Evolutionary conservation across 2,329 filamentous ascomycete genomes (phyloP), one percentile per base, ranked within the genome.

Genomic region (Camillea tinctor): DNA sequence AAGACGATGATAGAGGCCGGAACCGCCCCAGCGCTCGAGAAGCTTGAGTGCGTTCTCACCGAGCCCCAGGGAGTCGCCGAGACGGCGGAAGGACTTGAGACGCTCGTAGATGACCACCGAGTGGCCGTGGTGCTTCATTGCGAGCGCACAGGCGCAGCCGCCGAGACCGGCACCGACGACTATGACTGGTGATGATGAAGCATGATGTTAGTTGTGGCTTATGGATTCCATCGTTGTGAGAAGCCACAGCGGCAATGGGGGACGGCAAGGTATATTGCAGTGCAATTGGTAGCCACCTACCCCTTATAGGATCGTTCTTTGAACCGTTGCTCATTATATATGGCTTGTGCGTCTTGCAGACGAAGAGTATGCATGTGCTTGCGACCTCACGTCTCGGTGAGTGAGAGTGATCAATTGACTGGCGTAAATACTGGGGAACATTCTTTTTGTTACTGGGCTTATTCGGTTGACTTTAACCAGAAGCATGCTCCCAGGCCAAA

Each of bases 151-250:
- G 1, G 79, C 79, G 63, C 79, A 81, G 13, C 80, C 80, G 7
- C 80, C 80, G 1, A 82, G 75, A 11, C 80, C 80, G 19, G 79
- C 80, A 19, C 80, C 80, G n/a, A 82, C 77, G 21, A 81, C 73
- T 24, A 81, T 78, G 36, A 79, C 80, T 80, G 64, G n/a, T n/a
- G 64, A 44, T n/a, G 36, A 11, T 4, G 26, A 30, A 30, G 26
- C 26, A 30, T 30, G 2, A 7, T 30, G 26, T 30, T 30, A 30
- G 13, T 30, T 30, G 2, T 11, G 3, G 26, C 8, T 7, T 11
- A 9, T 7, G 26, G 3, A 30, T 30, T 30, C 13, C 1, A 7
- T 30, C 13, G 13, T 30, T 30, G 26, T 30, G 26, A 11, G 13
- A 11, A 30, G 26, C 7, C 7, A 30, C 26, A 11, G 13, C 26